Base-by-base conservation (phyloP, 305 asterid species). In the Coffea humblotiana region DNA sequence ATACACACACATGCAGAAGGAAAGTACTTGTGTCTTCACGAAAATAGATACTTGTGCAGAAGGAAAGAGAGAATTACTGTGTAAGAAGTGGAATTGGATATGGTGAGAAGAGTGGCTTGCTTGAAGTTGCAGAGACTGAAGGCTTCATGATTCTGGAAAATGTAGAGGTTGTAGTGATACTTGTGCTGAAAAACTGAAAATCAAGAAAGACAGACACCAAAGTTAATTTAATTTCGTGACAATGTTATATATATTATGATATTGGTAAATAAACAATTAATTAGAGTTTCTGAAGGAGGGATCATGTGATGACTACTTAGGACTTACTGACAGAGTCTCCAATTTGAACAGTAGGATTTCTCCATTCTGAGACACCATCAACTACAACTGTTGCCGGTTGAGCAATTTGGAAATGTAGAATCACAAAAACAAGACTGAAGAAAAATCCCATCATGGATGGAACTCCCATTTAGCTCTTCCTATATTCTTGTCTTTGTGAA, bases 261-360 rank as follows among this genome's bases (percentile, higher is more conserved):
- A 71, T 16, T 32, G 75, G 15, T 45, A 15, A 35, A 49, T 51
- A 12, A 43, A 70, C 9, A 21, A 56, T 43, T 71, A 43, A 40
- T 40, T 5, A 5, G 43, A 25, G 21, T 2, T 81, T 25, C 19
- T 51, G 32, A 43, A 66, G 58, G 6, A 58, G 68, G 49, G 3
- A 74, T 27, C 6, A 52, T 61, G 19, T 35, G 66, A 58, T 45
- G 25, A 63, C 60, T 71, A 82, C 94, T 90, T 89, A 63, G 54
- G 68, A 86, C 94, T 90, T 89, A 95, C 98, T 85, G 86, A 95
- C 95, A 82, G 92, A 83, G 77, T 93, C 98, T 63, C 93, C 97
- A 32, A 93, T 85, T 73, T 90, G 94, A 81, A 90, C 87, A 51
- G 78, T 86, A 71, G 98, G 95, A 35, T 95, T 92, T 77, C 86